Evolutionary conservation across 495 filamentous ascomycete genomes (phyloP).

Genomic region (Xylaria palmicola): DNA sequence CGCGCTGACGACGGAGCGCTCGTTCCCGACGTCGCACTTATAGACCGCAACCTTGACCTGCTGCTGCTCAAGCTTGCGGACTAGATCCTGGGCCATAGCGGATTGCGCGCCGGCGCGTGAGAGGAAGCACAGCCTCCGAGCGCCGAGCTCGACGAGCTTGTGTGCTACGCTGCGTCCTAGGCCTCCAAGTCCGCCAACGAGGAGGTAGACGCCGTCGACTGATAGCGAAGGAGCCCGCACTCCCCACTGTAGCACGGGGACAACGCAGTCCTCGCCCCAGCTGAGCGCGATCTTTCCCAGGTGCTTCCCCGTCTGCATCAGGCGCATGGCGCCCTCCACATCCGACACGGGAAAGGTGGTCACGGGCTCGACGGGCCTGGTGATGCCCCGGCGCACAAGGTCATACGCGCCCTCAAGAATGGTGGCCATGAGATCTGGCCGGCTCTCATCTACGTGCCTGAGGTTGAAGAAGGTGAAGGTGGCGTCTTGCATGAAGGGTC

Average conservation of each 20-base stretch:
- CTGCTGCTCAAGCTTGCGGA: not conserved
- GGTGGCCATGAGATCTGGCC: slow-evolving; percentile 36
- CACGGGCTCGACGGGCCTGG: slow-evolving; percentile 37
- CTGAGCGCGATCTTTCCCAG: slow-evolving; percentile 52
- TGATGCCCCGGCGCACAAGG: slow-evolving; percentile 28
- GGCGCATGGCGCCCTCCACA: slow-evolving; percentile 46
- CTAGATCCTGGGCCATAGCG: not conserved
- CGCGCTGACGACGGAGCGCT: not conserved
- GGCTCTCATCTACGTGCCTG: slow-evolving; percentile 17
- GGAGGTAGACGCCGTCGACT: slow-evolving; percentile 45
- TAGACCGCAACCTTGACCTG: not conserved
- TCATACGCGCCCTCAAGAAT: slow-evolving; percentile 28
- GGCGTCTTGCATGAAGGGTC: slow-evolving; percentile 38
- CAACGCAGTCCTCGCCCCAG: slow-evolving; percentile 29
- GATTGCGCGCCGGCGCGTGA: slow-evolving; percentile 40
- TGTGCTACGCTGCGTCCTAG: slow-evolving; percentile 49
- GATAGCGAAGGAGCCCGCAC: slow-evolving; percentile 8
- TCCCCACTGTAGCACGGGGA: slow-evolving; percentile 19
- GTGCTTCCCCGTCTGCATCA: slow-evolving; percentile 50
- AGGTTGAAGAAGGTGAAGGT: slow-evolving; percentile 34
- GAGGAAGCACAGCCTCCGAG: slow-evolving; percentile 35
- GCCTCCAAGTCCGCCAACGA: slow-evolving; percentile 56
- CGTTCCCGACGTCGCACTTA: slow-evolving; percentile 32
- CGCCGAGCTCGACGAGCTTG: not conserved
- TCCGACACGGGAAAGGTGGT: slow-evolving; percentile 39